These are phyloP conservation scores for Ilyonectria robusta DNA, from an alignment of 2,329 filamentous ascomycete species.

Conservation along the genomic window DNA sequence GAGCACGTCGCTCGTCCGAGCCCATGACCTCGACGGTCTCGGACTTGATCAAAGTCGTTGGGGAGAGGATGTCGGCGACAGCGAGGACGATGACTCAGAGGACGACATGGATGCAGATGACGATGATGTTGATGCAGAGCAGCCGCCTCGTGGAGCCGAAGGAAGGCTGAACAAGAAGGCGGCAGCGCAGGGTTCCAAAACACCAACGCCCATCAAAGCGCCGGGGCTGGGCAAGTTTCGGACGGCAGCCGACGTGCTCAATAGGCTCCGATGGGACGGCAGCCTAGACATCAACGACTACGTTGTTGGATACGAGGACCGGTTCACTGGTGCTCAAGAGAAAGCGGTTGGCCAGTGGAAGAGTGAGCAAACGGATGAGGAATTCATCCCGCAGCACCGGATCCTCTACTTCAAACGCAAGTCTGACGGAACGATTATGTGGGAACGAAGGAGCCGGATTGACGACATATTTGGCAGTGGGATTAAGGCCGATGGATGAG, in stretches of 20 bases:
- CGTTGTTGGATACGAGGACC: slow-evolving; percentile 73
- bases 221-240: slow-evolving; percentile 64
- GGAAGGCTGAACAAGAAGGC: slow-evolving; percentile 24
- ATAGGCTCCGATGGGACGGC: slow-evolving; percentile 72
- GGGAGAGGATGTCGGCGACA: slow-evolving; percentile 54
- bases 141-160: slow-evolving; percentile 30
- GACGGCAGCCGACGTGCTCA: slow-evolving; percentile 71
- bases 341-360: slow-evolving; percentile 70
- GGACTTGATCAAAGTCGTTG: slow-evolving; percentile 64
- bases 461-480: slow-evolving; percentile 72
- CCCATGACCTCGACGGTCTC: slow-evolving; percentile 58
- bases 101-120: slow-evolving; percentile 58
- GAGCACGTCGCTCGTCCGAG: slow-evolving; percentile 56
- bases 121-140: slow-evolving; percentile 51
- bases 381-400: slow-evolving; percentile 76
- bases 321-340: slow-evolving; percentile 69
- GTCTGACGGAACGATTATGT: slow-evolving; percentile 66
- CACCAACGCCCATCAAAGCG: slow-evolving; percentile 44
- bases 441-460: slow-evolving; percentile 68
- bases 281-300: slow-evolving; percentile 66
- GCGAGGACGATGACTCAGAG: slow-evolving; percentile 58
- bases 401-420: slow-evolving; percentile 73
- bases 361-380: slow-evolving; percentile 73
- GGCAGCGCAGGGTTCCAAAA: slow-evolving; percentile 25
- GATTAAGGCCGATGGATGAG: slow-evolving; percentile 41